Evolutionary conservation across 2,329 filamentous ascomycete species (phyloP).

Genomic region (Exophiala phaeomuriformis): DNA sequence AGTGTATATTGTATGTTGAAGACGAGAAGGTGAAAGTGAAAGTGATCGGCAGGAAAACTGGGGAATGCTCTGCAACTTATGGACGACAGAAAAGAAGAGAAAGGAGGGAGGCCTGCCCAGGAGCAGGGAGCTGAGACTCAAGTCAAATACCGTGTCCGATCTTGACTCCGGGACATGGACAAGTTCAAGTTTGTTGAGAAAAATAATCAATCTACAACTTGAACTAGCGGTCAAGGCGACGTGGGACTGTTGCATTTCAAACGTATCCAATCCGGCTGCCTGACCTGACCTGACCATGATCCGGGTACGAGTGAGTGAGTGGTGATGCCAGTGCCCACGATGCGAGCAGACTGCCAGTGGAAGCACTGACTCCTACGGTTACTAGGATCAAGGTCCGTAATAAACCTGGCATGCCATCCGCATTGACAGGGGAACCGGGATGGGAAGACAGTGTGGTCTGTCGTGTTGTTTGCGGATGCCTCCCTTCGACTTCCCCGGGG

Average conservation of each 20-base stretch:
- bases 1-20: background rate
- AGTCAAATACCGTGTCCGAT: conserved; percentile 17
- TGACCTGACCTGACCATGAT: conserved; percentile 1
- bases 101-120: background rate
- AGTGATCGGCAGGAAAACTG: conserved; percentile 5
- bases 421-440: too few species aligned
- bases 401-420: too few species aligned
- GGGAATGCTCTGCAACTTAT: conserved; percentile 1
- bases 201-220: background rate
- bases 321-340: background rate
- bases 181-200: background rate
- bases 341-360: too few species aligned
- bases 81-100: conserved; percentile 1
- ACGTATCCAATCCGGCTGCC: conserved; percentile 19
- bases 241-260: conserved; percentile 25
- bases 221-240: conserved; percentile 22
- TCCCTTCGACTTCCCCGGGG: conserved; percentile 15
- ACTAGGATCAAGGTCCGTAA: too few species aligned
- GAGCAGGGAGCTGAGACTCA: background rate
- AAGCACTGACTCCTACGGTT: too few species aligned
- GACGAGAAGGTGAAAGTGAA: background rate
- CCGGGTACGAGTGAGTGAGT: conserved; percentile 8
- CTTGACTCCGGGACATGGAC: conserved; percentile 2
- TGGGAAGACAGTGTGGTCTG: too few species aligned
- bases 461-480: background rate